phyloP scores from a whole-genome alignment of 2,329 filamentous ascomycete genomes.

The Leptographium procerum region DNA sequence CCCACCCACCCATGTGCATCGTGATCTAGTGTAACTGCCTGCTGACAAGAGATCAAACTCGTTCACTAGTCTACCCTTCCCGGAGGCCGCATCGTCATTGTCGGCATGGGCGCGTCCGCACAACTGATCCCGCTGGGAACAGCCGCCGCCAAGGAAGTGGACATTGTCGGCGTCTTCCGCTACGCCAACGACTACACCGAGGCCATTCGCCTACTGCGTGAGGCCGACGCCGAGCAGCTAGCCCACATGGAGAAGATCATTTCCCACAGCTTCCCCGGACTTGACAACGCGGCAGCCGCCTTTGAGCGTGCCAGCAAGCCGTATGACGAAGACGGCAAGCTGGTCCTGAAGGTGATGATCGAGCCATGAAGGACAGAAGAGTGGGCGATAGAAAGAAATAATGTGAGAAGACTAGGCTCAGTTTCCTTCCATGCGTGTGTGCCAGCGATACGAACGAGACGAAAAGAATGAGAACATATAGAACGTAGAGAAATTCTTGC shows the following conservation, averaged over 20 bases:
- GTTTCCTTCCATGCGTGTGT: background rate
- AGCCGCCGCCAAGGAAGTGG: slow-evolving; percentile 57
- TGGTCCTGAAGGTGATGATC: slow-evolving; percentile 66
- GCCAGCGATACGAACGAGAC: background rate
- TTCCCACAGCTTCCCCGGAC: slow-evolving; percentile 56
- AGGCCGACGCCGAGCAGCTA: slow-evolving; percentile 33
- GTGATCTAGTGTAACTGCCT: background rate
- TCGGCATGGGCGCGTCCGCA: slow-evolving; percentile 61
- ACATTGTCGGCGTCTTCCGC: slow-evolving; percentile 60
- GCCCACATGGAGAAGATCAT: slow-evolving; percentile 58
- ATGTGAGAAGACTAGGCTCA: too few species aligned
- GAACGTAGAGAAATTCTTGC: background rate
- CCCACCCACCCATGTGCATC: background rate
- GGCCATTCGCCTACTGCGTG: slow-evolving; percentile 38
- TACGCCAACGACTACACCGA: slow-evolving; percentile 62
- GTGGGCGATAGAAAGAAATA: background rate
- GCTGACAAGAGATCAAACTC: too few species aligned
- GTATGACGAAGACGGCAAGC: slow-evolving; percentile 54
- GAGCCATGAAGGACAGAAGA: slow-evolving; percentile 18
- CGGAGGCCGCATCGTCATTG: slow-evolving; percentile 57
- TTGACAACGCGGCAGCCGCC: slow-evolving; percentile 50
- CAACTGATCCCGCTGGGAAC: slow-evolving; percentile 59
- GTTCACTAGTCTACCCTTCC: slow-evolving; percentile 47
- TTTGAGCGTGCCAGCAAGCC: slow-evolving; percentile 63
- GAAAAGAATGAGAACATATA: background rate